phyloP scores from a whole-genome alignment of 1,284 basidiomycete genomes.

The Ceratobasidium theobromae region DNA sequence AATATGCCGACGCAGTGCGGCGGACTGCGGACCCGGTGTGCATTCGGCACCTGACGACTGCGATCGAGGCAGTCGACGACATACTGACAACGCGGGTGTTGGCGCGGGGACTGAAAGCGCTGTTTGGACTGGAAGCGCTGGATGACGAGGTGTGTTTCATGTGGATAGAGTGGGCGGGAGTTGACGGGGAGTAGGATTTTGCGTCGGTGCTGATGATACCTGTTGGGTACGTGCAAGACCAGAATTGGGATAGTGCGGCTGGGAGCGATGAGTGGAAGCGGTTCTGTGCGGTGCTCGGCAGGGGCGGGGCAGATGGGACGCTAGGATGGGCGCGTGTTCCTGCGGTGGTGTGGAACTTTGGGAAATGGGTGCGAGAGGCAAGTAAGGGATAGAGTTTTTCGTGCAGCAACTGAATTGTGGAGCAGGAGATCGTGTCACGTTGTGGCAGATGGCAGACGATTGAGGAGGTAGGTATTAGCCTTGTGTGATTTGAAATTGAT shows the following conservation, averaged over 20 bases:
- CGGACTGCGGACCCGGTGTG: slow-evolving; percentile 72
- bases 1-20: slow-evolving; percentile 87
- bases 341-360: slow-evolving; percentile 69
- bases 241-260: slow-evolving; percentile 76
- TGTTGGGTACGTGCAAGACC: slow-evolving; percentile 59
- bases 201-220: slow-evolving; percentile 60
- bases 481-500: slow-evolving; percentile 22
- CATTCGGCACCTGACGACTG: slow-evolving; percentile 64
- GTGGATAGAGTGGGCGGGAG: not conserved
- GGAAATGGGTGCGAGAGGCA: slow-evolving; percentile 70
- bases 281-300: slow-evolving; percentile 27
- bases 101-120: slow-evolving; percentile 56
- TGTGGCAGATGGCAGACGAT: slow-evolving; percentile 58
- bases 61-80: slow-evolving; percentile 63
- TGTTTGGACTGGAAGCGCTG: slow-evolving; percentile 72
- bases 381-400: slow-evolving; percentile 34
- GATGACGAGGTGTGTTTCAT: slow-evolving; percentile 47
- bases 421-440: slow-evolving; percentile 59
- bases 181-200: slow-evolving; percentile 61
- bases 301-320: slow-evolving; percentile 31
- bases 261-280: slow-evolving; percentile 46
- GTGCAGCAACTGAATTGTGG: slow-evolving; percentile 2
- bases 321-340: slow-evolving; percentile 39
- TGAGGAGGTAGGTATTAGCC: slow-evolving; percentile 56
- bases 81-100: slow-evolving; percentile 55